Percentiles rank a stretch among this genome's conserved stretches.
Conservation (phyloP, 2,329 filamentous ascomycete species). For the Exophiala mesophila region DNA sequence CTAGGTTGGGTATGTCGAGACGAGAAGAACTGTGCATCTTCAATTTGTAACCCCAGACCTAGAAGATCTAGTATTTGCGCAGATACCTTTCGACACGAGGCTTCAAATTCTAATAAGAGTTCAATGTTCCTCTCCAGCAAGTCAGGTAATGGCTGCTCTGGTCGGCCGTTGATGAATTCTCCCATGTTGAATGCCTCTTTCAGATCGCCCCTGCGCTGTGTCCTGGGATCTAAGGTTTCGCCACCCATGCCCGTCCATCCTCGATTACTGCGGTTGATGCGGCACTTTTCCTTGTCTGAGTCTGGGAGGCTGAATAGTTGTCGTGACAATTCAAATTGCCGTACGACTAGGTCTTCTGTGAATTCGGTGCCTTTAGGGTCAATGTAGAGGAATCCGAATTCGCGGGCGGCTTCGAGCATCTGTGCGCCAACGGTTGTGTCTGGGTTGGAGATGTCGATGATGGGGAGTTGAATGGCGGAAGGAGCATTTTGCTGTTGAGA, state of each 20-base stretch:
- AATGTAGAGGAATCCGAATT: slow-evolving; percentile 87
- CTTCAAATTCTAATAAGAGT: slow-evolving; percentile 62
- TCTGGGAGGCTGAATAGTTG: slow-evolving; percentile 37
- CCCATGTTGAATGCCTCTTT: slow-evolving; percentile 97
- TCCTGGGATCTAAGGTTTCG: slow-evolving; percentile 79
- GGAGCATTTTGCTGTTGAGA: no score
- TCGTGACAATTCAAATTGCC: slow-evolving; percentile 65
- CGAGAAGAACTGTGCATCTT: slow-evolving; percentile 18
- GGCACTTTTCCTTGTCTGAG: slow-evolving; percentile 53
- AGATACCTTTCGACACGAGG: slow-evolving; percentile 68
- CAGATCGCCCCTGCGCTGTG: slow-evolving; percentile 76
- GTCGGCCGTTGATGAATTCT: slow-evolving; percentile 63
- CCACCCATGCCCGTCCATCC: slow-evolving; percentile 87
- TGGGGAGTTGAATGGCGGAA: slow-evolving; percentile 57
- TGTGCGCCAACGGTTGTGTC: slow-evolving; percentile 57
- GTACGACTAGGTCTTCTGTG: slow-evolving; percentile 58
- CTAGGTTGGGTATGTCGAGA: slow-evolving; percentile 53
- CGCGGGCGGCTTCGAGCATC: slow-evolving; percentile 72
- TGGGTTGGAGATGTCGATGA: slow-evolving; percentile 71
- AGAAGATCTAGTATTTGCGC: slow-evolving; percentile 69
- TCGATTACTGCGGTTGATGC: slow-evolving; percentile 71
- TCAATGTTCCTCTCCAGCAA: slow-evolving; percentile 56
- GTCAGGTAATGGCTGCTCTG: slow-evolving; percentile 70
- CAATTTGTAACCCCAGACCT: slow-evolving; percentile 67
- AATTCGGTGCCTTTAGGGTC: slow-evolving; percentile 69